phyloP scores from a whole-genome alignment of 768 basidiomycete genomes.

The Panaeolus cyanescens region DNA sequence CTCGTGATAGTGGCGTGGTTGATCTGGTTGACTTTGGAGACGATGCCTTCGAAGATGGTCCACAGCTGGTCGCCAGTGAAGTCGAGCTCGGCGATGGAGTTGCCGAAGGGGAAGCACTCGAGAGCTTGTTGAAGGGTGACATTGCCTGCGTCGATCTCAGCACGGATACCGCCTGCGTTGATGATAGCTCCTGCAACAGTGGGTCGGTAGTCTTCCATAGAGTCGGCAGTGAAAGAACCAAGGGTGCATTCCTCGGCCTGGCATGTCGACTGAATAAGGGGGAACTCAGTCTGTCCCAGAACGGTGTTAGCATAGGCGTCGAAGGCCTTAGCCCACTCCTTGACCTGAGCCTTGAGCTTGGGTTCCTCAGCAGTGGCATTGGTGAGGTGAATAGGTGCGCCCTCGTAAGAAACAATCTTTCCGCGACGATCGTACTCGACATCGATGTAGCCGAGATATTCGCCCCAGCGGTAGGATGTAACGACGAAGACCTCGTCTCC shows the following conservation, averaged over 20 bases:
- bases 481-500: slow-evolving; percentile 51
- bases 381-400: slow-evolving; percentile 44
- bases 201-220: slow-evolving; percentile 37
- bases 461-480: slow-evolving; percentile 47
- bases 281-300: slow-evolving; percentile 34
- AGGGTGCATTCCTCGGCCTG: slow-evolving; percentile 44
- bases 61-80: slow-evolving; percentile 43
- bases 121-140: slow-evolving; percentile 41
- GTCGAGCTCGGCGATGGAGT: slow-evolving; percentile 38
- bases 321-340: slow-evolving; percentile 41
- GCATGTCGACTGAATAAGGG: slow-evolving; percentile 41
- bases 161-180: slow-evolving; percentile 46
- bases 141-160: slow-evolving; percentile 39
- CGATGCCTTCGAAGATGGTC: slow-evolving; percentile 44
- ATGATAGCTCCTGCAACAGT: slow-evolving; percentile 35
- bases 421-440: slow-evolving; percentile 39
- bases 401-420: slow-evolving; percentile 40
- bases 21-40: slow-evolving; percentile 27
- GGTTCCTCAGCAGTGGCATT: slow-evolving; percentile 36
- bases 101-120: slow-evolving; percentile 46
- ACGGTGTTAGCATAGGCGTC: slow-evolving; percentile 31
- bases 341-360: slow-evolving; percentile 37
- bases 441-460: slow-evolving; percentile 47
- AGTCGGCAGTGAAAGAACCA: slow-evolving; percentile 44
- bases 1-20: slow-evolving; percentile 35